Evolutionary conservation across 2,329 filamentous ascomycete genomes (phyloP), one percentile per base, ranked within the genome.

Genomic region (Sporothrix pallida): DNA sequence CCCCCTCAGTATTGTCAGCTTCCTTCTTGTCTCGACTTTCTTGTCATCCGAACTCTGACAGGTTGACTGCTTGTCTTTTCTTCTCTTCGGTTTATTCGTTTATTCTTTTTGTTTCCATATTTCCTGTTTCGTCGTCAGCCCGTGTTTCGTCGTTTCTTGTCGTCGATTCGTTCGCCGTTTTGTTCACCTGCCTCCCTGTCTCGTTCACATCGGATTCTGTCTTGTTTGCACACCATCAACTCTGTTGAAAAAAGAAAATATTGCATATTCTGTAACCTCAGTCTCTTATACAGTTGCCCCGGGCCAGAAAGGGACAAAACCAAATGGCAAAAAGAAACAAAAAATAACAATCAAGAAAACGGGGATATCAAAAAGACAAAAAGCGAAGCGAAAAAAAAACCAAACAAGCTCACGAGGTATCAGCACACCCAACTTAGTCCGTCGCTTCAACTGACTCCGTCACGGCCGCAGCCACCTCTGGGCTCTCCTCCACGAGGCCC

Each of bases 21-120:
- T 60, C 23, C 69, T 48, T 26, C n/a, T 48, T 71, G 52, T 60
- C 37, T 46, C 50, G 15, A 54, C 31, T 26, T 71, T 71, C 31
- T 56, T 58, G 31, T 71, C 52, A 54, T 58, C 69, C 65, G 23
- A 68, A 68, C 65, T 68, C 23, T 68, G 44, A 68, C 63, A 68
- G 46, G 46, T 26, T 2, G 46, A 37, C 31, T 37, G 31, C 31
- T 7, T 37, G 31, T 37, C 31, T 37, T 50, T 26, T 12, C 23
- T 26, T 12, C 2, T 17, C 26, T 42, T 48, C 62, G 17, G 37
- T 3, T 48, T 6, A 17, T 23, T 48, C 13, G 13, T 17, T 20
- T 67, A 2, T 68, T 15, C 9, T 48, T 48, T 48, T 48, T 48
- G 12, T 48, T 52, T 52, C 46, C 15, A 17, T 52, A 52, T 68